Evolutionary conservation across 1,139 yeast species (phyloP).

Genomic region (Yamadazyma friedrichii): DNA sequence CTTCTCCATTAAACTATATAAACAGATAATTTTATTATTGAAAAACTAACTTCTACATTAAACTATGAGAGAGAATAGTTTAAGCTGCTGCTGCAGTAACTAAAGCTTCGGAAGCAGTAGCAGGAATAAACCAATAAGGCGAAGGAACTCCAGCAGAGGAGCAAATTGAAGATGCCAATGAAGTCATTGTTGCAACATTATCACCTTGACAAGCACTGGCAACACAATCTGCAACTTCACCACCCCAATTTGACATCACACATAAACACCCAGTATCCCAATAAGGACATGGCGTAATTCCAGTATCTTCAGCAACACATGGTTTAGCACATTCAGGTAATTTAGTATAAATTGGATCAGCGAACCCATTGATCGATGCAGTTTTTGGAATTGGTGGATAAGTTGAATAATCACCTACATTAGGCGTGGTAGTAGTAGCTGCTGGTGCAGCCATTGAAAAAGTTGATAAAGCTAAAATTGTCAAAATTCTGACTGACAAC

Average conservation of each 20-base stretch:
- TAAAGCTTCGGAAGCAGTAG: constrained; percentile 34
- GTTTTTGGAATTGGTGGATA: constrained; percentile 51
- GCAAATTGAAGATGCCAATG: constrained; percentile 43
- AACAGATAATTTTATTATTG: too few relatives aligned
- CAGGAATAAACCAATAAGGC: constrained; percentile 42
- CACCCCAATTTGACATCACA: constrained; percentile 50
- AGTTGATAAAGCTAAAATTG: constrained; percentile 11
- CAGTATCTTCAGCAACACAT: constrained; percentile 38
- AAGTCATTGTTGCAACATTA: constrained; percentile 39
- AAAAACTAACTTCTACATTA: too few relatives aligned
- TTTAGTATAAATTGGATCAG: constrained; percentile 42
- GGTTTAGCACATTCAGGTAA: constrained; percentile 45
- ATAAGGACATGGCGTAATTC: constrained; percentile 47
- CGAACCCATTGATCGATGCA: constrained; percentile 52
- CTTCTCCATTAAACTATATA: too few relatives aligned
- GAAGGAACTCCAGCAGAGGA: constrained; percentile 42
- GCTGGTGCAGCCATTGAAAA: constrained; percentile 14
- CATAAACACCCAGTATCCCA: constrained; percentile 57
- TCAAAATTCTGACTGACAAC: too few relatives aligned
- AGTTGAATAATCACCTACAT: constrained; percentile 28
- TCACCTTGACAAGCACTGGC: constrained; percentile 39
- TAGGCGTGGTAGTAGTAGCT: constrained; percentile 13
- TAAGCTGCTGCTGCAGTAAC: constrained; percentile 16
- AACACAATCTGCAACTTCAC: constrained; percentile 44
- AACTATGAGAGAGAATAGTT: constrained; percentile 9